Conservation (phyloP, 306 rosid species). For the Pyrus communis region DNA sequence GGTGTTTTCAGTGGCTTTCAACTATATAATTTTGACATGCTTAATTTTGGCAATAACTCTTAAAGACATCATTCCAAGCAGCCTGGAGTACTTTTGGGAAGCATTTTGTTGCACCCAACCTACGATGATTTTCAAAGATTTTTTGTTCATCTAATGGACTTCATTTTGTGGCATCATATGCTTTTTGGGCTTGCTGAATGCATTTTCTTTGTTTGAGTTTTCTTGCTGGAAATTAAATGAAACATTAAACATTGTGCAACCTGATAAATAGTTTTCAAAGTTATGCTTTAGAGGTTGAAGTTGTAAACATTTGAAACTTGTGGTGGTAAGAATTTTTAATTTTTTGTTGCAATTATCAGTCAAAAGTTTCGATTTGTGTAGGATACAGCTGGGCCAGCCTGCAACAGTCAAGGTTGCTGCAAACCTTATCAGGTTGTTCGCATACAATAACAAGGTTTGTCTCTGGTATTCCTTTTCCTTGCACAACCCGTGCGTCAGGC, state of each 20-base stretch:
- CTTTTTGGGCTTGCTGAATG: background rate
- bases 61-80: background rate
- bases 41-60: background rate
- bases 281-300: background rate
- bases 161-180: background rate
- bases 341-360: background rate
- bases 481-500: background rate
- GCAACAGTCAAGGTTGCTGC: conserved; percentile 94
- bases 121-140: background rate
- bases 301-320: background rate
- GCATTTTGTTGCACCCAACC: background rate
- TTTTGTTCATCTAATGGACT: background rate
- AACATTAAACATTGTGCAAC: background rate
- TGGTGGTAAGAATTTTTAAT: background rate
- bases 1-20: background rate
- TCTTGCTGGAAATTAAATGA: background rate
- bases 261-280: background rate
- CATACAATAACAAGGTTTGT: conserved; percentile 81
- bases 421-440: conserved; percentile 71
- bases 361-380: conserved; percentile 3
- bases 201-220: background rate
- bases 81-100: background rate
- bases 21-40: background rate
- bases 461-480: background rate
- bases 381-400: conserved; percentile 90